Base-by-base conservation (phyloP, 1,139 yeast species). In the Diutina siamensis region DNA sequence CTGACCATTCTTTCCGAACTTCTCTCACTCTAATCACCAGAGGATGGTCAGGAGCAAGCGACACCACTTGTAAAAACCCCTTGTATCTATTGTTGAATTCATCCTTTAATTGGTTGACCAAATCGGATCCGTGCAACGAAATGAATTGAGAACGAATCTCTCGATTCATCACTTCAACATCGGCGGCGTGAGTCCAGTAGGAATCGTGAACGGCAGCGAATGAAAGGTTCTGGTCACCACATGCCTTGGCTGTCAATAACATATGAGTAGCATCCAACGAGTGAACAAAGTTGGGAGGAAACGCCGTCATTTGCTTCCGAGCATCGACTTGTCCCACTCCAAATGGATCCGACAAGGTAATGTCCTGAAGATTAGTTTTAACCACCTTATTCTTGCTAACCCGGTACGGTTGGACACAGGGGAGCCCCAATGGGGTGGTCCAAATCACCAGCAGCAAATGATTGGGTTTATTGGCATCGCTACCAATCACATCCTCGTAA, bases 121-220 rank as follows among this genome's bases (percentile, higher is more conserved):
- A 68, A 61, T 88, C 81, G 27, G 75, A 79, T 49, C 75, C 75
- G 61, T 92, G 97, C 49, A 92, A 68, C 44, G 73, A 67, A 50
- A 92, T 83, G 62, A 92, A 92, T 49, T 86, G 80, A 40, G 83
- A 80, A 58, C 99, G 77, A 51, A 92, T 68, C 44, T 74, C 67
- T n/a, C 55, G 57, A 60, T 82, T 87, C 94, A 92, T 83, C 7
- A 55, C 59, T 52, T 80, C 83, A 32, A 92, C 79, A 58, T 86
- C 94, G 38, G 78, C 68, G 1, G 98, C 97, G 62, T 94, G 98
- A 0, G 98, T 88, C 99, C 99, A 92, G 61, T 86, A 92, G 1
- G 97, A 89, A 62, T 92, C 99, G 63, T 92, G 99, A 32, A 92
- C 99, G 0, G 97, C 82, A 0, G 98, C 97, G 70, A 94, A 92